Conservation (phyloP, 345 rosid genomes). For the Gossypium rotundifolium region DNA sequence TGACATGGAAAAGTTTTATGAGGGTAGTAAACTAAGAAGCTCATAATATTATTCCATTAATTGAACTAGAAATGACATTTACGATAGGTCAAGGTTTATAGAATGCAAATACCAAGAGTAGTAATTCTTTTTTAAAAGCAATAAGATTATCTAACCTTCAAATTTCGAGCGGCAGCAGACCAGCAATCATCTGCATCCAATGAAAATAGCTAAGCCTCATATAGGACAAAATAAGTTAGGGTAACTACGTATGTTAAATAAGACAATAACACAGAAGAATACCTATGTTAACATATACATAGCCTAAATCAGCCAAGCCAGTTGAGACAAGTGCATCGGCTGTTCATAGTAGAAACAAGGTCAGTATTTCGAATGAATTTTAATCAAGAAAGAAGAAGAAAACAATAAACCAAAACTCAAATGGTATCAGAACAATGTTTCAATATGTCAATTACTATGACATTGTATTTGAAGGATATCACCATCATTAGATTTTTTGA, state of each 20-base stretch:
- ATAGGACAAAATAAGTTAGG: slow-evolving; percentile 11
- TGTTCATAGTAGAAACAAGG: slow-evolving; percentile 23
- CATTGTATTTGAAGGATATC: too few species aligned
- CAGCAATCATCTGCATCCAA: slow-evolving; percentile 89
- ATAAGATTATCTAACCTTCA: slow-evolving; percentile 36
- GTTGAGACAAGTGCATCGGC: slow-evolving; percentile 89
- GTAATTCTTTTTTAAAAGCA: not conserved
- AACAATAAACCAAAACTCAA: not conserved
- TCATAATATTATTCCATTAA: not conserved
- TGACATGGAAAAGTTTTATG: not conserved
- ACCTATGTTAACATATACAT: slow-evolving; percentile 82
- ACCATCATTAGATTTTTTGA: too few species aligned
- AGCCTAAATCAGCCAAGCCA: slow-evolving; percentile 91
- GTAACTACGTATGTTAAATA: not conserved
- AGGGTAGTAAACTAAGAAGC: not conserved
- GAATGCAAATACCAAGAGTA: not conserved
- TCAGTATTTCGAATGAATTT: slow-evolving; percentile 16
- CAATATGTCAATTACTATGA: not conserved
- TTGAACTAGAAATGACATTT: not conserved
- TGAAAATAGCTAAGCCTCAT: slow-evolving; percentile 20
- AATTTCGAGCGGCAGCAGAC: slow-evolving; percentile 56
- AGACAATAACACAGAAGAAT: slow-evolving; percentile 10
- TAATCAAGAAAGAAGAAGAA: slow-evolving; percentile 5
- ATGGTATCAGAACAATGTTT: not conserved
- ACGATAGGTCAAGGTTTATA: not conserved